Base-by-base conservation (phyloP, 495 filamentous ascomycete genomes). In the Cercophora scortea region DNA sequence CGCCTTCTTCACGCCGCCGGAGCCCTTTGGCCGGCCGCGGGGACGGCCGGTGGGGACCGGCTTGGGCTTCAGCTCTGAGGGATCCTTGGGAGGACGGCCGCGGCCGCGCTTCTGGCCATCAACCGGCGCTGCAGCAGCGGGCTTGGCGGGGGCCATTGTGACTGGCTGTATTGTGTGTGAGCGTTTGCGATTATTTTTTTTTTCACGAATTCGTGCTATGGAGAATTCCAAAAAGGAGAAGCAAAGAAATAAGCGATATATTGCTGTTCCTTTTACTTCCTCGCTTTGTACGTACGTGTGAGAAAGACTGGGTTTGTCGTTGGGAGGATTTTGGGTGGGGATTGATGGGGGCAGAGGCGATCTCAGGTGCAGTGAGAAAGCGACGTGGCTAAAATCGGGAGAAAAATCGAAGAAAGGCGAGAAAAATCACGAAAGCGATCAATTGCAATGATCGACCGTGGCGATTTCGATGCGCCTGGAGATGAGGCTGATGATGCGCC, bases 21-120 rank as follows among this genome's bases (percentile, higher is more conserved):
- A 61, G 50, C 72, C 73, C 47, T 69, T 66, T 56, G 74, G 74
- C 12, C 74, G 59, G 44, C 74, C 74, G 36, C 74, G 69, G 13
- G 71, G 71, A 9, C 69, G 67, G 32, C 74, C 74, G 32, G 64
- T 49, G 19, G 74, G 69, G 12, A 18, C 52, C 5, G 65, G 62
- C 63, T 69, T 70, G 6, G 57, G 54, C 57, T 72, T 68, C 13
- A 56, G 34, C 39, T 64, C 48, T 32, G 67, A 32, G 47, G 66
- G 69, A 43, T 72, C 64, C 60, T 67, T 70, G 38, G 65, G 41
- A 63, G 73, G 50, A 42, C 74, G 70, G 34, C 74, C 74, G 49
- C 74, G 72, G 42, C 69, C 67, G 54, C 73, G 71, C 62, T 74
- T 74, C 36, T 58, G 25, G 25, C 25, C 25, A 25, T 25, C 25